Evolutionary conservation across 192 early-diverging fungal species (phyloP), one percentile per base, ranked within the genome.

Genomic region (Coemansia sp.): DNA sequence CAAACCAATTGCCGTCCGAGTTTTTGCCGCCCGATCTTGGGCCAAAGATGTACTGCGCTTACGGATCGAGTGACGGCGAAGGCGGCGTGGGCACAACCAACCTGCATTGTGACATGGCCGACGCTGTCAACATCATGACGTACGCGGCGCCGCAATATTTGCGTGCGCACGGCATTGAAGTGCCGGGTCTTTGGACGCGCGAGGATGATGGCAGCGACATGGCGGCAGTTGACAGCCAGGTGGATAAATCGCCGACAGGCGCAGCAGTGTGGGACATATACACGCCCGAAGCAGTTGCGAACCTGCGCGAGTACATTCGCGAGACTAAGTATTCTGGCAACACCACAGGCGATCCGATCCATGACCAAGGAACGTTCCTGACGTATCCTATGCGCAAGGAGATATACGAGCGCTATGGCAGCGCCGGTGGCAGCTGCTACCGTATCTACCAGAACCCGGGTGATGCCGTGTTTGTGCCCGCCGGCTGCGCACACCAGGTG

Each of bases 91-190:
- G 90, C 39, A 93, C 88, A 1, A 93, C 89, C 0, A 88, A 88
- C 41, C 72, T 93, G 29, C 89, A 93, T 58, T 82, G 88, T 49
- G 90, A 93, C 63, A 88, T 91, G 81, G 84, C 92, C 4, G 90
- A 93, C 57, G 90, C 90, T 0, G 87, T 89, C 21, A 93, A 92
- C 52, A 74, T 93, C 12, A 89, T 93, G 89, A 84, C 83, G 12
- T 86, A 88, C 50, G 63, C 75, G 0, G 65, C 53, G 23, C 37
- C 19, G 1, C 56, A 56, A 19, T 72, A 67, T 43, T 23, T 73
- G 60, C 29, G 59, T 10, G 19, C 35, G 2, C 37, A 63, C 29
- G 14, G 32, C 27, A 73, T 73, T 32, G 32, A 50, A 1, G 57
- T 58, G 10, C 63, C 73, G 5, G 62, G 52, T 35, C 51, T 60